phyloP scores from a whole-genome alignment of 78 protist species.

The Dictyostelium firmibasis region DNA sequence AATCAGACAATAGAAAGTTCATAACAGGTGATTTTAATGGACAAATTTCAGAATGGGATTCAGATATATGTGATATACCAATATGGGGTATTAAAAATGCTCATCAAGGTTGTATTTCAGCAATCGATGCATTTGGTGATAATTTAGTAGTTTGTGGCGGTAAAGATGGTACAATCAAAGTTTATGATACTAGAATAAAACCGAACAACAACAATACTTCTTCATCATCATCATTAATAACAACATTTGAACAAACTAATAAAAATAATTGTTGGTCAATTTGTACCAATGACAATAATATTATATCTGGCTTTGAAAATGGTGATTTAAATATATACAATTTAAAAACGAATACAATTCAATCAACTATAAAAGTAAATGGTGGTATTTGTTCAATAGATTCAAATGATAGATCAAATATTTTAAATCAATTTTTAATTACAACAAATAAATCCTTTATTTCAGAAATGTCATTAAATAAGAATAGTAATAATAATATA shows the following conservation, averaged over 20 bases:
- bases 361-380: not conserved
- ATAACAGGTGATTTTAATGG: slow-evolving; percentile 23
- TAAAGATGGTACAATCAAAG: not conserved
- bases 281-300: not conserved
- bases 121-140: not conserved
- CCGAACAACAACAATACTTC: not conserved
- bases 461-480: not conserved
- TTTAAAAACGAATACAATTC: not conserved
- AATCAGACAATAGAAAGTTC: not conserved
- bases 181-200: not conserved
- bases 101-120: not conserved
- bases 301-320: slow-evolving; percentile 11
- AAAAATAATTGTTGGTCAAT: slow-evolving; percentile 14
- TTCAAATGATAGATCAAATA: slow-evolving; percentile 3
- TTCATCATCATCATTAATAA: not conserved
- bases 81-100: not conserved
- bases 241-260: not conserved
- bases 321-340: slow-evolving; percentile 19
- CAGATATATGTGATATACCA: slow-evolving; percentile 20
- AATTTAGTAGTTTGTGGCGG: slow-evolving; percentile 7
- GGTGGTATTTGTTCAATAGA: slow-evolving; percentile 7
- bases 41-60: slow-evolving; percentile 9
- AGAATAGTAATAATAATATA: not conserved
- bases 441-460: slow-evolving; percentile 21
- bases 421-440: not conserved